Conservation (phyloP, 805 yeast species). For the Saccharomycopsis sp. region DNA sequence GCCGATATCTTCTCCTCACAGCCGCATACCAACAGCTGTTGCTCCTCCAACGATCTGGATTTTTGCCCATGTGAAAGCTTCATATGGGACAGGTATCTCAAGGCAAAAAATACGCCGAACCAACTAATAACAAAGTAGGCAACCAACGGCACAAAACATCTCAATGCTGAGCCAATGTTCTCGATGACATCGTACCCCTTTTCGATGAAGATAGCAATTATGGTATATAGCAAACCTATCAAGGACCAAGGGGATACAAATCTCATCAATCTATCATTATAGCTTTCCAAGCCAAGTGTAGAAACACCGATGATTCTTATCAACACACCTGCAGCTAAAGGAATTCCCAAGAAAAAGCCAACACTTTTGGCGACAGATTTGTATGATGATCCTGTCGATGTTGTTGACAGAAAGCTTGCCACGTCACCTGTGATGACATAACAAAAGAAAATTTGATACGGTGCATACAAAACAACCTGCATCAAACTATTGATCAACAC, state of each 20-base stretch:
- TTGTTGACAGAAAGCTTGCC: no score
- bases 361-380: slow-evolving; percentile 39
- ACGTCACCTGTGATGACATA: no score
- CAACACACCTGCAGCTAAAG: slow-evolving; percentile 37
- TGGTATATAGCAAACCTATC: slow-evolving; percentile 43
- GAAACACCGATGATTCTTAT: slow-evolving; percentile 29
- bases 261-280: slow-evolving; percentile 31
- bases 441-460: slow-evolving; percentile 40
- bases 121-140: slow-evolving; percentile 41
- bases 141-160: slow-evolving; percentile 42
- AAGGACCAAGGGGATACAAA: slow-evolving; percentile 41
- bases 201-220: slow-evolving; percentile 42
- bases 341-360: slow-evolving; percentile 46
- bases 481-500: slow-evolving; percentile 42
- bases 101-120: slow-evolving; percentile 34
- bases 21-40: slow-evolving; percentile 28
- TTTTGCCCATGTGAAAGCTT: slow-evolving; percentile 9
- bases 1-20: slow-evolving; percentile 29
- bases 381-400: slow-evolving; percentile 25
- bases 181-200: slow-evolving; percentile 40
- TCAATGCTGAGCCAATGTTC: slow-evolving; percentile 40
- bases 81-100: slow-evolving; percentile 27
- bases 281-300: slow-evolving; percentile 28
- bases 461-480: slow-evolving; percentile 46
- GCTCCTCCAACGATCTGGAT: no score